Evolutionary conservation across 2,329 filamentous ascomycete genomes (phyloP).

Genomic region (Penicillium freii): DNA sequence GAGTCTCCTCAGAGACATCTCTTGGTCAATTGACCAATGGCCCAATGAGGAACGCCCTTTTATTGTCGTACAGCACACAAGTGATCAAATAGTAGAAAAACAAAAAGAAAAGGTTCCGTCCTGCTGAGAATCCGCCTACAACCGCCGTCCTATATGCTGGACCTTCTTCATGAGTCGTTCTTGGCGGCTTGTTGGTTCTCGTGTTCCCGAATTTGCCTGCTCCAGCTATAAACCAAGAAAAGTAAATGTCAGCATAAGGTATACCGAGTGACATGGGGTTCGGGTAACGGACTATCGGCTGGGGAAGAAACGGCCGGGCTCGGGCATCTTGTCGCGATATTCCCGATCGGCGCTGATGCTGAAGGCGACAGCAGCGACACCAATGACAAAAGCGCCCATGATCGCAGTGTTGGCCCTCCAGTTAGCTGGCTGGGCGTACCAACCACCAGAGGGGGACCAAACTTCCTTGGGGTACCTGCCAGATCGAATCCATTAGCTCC

Average conservation of each 20-base stretch:
- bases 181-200: conserved; percentile 53
- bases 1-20: conserved; percentile 39
- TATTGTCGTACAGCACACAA: conserved; percentile 41
- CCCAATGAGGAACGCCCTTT: conserved; percentile 36
- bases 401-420: conserved; percentile 90
- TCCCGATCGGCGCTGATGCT: conserved; percentile 73
- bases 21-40: conserved; percentile 36
- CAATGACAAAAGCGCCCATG: conserved; percentile 65
- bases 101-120: conserved; percentile 29
- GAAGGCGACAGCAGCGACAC: conserved; percentile 67
- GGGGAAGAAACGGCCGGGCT: conserved; percentile 73
- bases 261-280: conserved; percentile 4
- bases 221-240: conserved; percentile 56
- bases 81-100: conserved; percentile 34
- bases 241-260: conserved; percentile 19
- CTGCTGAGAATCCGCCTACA: conserved; percentile 26
- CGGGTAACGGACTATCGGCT: conserved; percentile 70
- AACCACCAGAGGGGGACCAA: conserved; percentile 97
- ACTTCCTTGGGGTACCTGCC: conserved; percentile 94
- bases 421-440: conserved; percentile 92
- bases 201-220: conserved; percentile 68
- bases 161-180: conserved; percentile 36
- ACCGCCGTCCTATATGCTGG: conserved; percentile 18
- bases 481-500: conserved; percentile 25
- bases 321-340: conserved; percentile 70